A percentile compares a stretch with the other conserved stretches of the same genome.
These are phyloP conservation scores for Brassica incana DNA, from an alignment of 345 rosid species.

Conservation along the genomic window DNA sequence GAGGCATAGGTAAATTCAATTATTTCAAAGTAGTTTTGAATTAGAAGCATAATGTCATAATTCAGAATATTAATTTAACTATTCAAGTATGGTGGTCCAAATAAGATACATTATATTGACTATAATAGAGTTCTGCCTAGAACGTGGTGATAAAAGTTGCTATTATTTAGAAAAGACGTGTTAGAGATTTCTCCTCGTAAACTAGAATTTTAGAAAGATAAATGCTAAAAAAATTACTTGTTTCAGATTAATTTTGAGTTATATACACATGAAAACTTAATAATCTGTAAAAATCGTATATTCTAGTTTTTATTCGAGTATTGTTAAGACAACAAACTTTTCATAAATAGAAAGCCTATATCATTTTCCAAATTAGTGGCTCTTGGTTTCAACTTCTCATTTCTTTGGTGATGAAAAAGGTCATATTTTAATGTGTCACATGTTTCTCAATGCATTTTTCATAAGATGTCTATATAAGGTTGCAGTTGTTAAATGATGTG, in stretches of 20 bases:
- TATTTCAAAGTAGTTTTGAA: background rate
- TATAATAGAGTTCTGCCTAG: background rate
- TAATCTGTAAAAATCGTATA: background rate
- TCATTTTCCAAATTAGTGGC: background rate
- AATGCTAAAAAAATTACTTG: background rate
- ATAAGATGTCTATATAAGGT: background rate
- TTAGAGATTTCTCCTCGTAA: background rate
- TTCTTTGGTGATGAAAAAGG: conserved; percentile 4
- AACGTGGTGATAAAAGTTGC: background rate
- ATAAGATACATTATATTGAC: background rate
- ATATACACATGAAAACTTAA: background rate
- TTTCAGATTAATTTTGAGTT: background rate
- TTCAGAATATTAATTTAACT: background rate
- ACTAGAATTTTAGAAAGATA: background rate
- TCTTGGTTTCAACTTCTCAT: background rate
- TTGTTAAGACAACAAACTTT: background rate
- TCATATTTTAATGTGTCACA: conserved; percentile 7
- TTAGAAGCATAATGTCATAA: background rate
- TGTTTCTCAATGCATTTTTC: conserved; percentile 11
- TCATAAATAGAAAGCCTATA: background rate
- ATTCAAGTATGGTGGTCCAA: background rate
- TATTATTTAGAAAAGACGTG: background rate
- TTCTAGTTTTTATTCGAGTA: background rate
- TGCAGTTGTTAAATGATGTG: background rate
- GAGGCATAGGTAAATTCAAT: background rate